Conservation (phyloP, 441 rosid species). For the Populus hybrid region DNA sequence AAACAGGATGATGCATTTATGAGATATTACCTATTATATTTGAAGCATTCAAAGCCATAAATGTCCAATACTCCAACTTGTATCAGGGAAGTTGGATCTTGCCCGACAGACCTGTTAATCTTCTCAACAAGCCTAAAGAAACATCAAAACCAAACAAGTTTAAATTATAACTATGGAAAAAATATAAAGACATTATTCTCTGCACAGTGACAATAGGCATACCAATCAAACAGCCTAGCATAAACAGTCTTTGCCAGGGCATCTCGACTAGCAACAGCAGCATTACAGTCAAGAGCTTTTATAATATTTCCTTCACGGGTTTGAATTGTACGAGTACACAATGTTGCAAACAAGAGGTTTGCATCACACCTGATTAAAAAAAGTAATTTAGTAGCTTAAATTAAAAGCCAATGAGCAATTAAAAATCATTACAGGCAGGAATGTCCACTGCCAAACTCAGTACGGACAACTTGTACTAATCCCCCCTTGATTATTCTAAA, state of each 20-base stretch:
- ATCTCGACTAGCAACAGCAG: conserved; percentile 95
- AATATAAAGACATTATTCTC: conserved; percentile 5
- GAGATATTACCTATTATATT: conserved; percentile 65
- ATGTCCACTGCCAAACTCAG: background rate
- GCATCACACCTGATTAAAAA: conserved; percentile 73
- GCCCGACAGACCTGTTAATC: conserved; percentile 88
- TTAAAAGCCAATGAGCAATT: conserved; percentile 1
- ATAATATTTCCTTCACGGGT: conserved; percentile 93
- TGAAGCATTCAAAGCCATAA: conserved; percentile 95
- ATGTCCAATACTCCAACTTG: conserved; percentile 95
- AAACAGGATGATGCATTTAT: background rate
- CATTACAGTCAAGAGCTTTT: conserved; percentile 85
- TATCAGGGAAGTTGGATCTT: conserved; percentile 61
- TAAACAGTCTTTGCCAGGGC: conserved; percentile 95
- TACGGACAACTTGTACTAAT: background rate
- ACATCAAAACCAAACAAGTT: conserved; percentile 17
- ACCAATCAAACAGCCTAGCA: conserved; percentile 96
- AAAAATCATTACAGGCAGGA: background rate
- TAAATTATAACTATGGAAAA: conserved; percentile 11
- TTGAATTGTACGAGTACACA: conserved; percentile 88
- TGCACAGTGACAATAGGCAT: conserved; percentile 19
- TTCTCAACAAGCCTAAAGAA: conserved; percentile 82
- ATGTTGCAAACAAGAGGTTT: conserved; percentile 65
- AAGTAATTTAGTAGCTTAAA: conserved; percentile 12
- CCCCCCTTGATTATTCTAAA: background rate